These are phyloP conservation scores for Abeoforma whisleri DNA, from an alignment of 78 protist genomes.

Conservation along the genomic window DNA sequence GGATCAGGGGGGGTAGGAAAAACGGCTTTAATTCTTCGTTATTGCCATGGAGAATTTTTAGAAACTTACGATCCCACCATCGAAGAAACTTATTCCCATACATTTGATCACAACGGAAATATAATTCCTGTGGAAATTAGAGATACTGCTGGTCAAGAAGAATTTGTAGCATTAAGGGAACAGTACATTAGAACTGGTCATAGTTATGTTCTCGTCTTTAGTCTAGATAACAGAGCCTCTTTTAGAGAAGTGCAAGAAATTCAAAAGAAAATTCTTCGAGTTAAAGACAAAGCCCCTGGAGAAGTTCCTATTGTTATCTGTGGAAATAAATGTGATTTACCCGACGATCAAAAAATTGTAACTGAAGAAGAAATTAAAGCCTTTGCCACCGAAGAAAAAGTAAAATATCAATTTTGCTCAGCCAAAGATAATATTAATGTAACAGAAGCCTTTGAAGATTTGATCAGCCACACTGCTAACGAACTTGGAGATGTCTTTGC, in stretches of 20 bases:
- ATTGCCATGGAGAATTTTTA: no score
- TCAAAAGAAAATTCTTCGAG: background rate
- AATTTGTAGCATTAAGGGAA: no score
- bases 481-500: no score
- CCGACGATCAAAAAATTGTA: background rate
- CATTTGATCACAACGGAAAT: conserved; percentile 44
- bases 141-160: conserved; percentile 78
- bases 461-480: no score
- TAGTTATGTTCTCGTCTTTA: background rate
- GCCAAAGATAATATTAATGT: background rate
- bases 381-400: background rate
- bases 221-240: background rate
- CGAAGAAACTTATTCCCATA: conserved; percentile 76
- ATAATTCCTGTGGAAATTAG: conserved; percentile 47
- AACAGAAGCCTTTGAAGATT: background rate
- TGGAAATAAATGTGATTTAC: background rate
- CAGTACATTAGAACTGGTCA: no score
- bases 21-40: no score
- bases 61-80: conserved; percentile 62
- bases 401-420: background rate
- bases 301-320: background rate
- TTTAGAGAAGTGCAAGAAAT: background rate
- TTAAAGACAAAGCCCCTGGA: background rate
- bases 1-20: no score
- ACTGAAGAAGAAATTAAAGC: background rate